Conservation (phyloP, 805 yeast species). For the Metschnikowia matae region DNA sequence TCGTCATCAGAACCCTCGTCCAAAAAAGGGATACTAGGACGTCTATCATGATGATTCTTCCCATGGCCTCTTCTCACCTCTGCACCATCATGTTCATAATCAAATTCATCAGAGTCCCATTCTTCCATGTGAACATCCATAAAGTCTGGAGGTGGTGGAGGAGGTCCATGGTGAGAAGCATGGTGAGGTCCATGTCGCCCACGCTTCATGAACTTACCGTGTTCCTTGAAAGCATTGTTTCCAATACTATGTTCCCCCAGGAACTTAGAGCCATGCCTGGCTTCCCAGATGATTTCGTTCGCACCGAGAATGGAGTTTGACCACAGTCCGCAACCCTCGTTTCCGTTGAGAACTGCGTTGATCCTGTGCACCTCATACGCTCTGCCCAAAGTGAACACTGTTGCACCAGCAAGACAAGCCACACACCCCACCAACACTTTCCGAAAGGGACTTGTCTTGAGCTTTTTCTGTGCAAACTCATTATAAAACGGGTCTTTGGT, state of each 20-base stretch:
- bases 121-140: background rate
- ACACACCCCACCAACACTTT: conserved; percentile 10
- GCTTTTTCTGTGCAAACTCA: conserved; percentile 3
- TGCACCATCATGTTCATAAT: too few relatives aligned
- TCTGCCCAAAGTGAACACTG: conserved; percentile 17
- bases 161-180: background rate
- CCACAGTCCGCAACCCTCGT: background rate
- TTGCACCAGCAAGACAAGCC: conserved; percentile 12
- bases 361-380: conserved; percentile 12
- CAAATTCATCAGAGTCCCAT: background rate
- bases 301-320: background rate
- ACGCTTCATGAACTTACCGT: background rate
- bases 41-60: background rate
- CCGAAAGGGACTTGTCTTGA: background rate
- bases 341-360: background rate
- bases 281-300: background rate
- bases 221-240: too few relatives aligned
- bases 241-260: background rate
- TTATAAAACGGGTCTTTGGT: conserved; percentile 11
- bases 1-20: background rate
- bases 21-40: background rate
- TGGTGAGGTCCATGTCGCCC: background rate
- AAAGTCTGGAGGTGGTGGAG: background rate
- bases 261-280: background rate
- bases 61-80: background rate